phyloP scores from a whole-genome alignment of 2,329 filamentous ascomycete genomes.

The Achaetomium macrosporum region DNA sequence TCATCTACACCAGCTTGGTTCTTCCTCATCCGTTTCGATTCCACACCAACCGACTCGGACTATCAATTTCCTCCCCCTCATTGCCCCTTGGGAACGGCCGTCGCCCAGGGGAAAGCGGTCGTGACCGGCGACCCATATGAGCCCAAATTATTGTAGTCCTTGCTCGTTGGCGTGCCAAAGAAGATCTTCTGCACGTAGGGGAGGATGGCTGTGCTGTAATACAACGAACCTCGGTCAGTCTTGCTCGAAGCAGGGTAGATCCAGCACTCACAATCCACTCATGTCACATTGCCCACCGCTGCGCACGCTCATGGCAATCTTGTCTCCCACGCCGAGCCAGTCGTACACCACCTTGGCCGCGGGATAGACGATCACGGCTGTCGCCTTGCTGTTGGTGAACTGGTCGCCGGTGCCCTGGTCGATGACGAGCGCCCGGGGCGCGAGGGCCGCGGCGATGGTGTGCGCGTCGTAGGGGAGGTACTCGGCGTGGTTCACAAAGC shows the following conservation, averaged over 20 bases:
- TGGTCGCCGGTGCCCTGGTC: constrained; percentile 48
- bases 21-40: background rate
- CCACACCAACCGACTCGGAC: too few relatives aligned
- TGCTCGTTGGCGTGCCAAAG: constrained; percentile 39
- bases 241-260: background rate
- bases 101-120: constrained; percentile 42
- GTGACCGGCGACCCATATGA: constrained; percentile 40
- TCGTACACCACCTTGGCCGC: constrained; percentile 49
- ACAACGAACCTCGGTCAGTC: constrained; percentile 10
- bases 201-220: constrained; percentile 36
- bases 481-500: constrained; percentile 48
- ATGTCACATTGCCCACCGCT: constrained; percentile 44
- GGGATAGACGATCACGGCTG: constrained; percentile 45
- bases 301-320: constrained; percentile 43
- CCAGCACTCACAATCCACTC: constrained; percentile 39
- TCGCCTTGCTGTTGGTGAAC: constrained; percentile 45
- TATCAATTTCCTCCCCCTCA: constrained; percentile 6
- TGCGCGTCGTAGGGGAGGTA: constrained; percentile 53
- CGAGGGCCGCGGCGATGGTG: constrained; percentile 51
- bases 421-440: constrained; percentile 50
- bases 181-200: constrained; percentile 44
- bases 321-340: constrained; percentile 45
- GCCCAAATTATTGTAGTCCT: constrained; percentile 40
- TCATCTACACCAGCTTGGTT: too few relatives aligned
- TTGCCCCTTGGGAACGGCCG: constrained; percentile 29